Conservation (phyloP, 139 green algal genomes). For the Nannochloris sp. region DNA sequence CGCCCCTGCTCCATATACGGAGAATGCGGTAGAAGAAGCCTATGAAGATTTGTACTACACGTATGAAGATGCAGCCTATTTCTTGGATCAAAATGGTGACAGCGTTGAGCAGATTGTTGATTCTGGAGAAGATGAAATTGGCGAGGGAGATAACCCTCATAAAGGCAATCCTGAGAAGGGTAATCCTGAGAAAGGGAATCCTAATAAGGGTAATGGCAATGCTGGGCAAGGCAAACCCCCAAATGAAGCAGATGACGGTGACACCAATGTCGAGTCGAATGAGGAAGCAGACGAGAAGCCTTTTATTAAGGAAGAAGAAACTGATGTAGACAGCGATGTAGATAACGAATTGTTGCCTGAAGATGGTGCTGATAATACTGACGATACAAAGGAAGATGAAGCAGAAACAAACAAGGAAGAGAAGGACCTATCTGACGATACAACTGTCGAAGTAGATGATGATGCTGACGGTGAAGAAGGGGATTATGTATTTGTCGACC, state of each 20-base stretch:
- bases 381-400: not conserved
- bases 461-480: not conserved
- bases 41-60: too few relatives aligned
- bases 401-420: not conserved
- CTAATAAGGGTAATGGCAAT: not conserved
- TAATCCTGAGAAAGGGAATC: not conserved
- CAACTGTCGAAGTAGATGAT: not conserved
- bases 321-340: not conserved
- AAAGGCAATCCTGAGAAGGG: too few relatives aligned
- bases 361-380: not conserved
- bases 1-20: too few relatives aligned
- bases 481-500: not conserved
- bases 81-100: too few relatives aligned
- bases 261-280: not conserved
- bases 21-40: too few relatives aligned
- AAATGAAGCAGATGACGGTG: not conserved
- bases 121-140: too few relatives aligned
- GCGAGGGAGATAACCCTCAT: too few relatives aligned
- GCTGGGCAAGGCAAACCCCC: not conserved
- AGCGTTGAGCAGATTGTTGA: too few relatives aligned
- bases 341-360: not conserved
- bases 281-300: not conserved
- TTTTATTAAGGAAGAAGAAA: conserved; percentile 1
- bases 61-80: too few relatives aligned
- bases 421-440: not conserved